Evolutionary conservation across 2,329 filamentous ascomycete species (phyloP), one percentile per base, ranked within the genome.

Genomic region (Alternaria ethzedia): DNA sequence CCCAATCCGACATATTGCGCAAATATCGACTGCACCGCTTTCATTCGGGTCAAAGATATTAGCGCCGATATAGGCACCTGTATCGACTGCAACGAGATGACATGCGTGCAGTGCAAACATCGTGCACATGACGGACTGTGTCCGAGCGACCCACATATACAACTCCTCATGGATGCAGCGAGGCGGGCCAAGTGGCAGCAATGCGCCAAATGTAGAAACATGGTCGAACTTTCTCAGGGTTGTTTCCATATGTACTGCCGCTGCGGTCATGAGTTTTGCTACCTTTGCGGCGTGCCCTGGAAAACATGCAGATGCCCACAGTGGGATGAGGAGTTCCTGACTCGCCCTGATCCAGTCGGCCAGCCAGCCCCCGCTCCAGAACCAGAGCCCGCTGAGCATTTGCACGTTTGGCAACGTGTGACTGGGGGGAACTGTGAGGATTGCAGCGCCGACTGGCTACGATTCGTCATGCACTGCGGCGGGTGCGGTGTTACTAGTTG

Each of bases 241-340:
- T 74, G 70, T 30, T 73, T 63, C 21, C 70, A 70, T 15, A 70
- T 74, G 57, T 59, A 17, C 62, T 70, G 70, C 45, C 60, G 63
- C 15, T 70, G 67, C n/a, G 13, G 23, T 2, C 51, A 67, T 50
- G 32, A 69, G 26, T 73, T 72, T 44, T 73, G 69, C 52, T 73
- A 73, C 41, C 45, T 73, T 2, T 73, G 70, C 26, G 66, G 65
- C 9, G 23, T 36, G 1, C n/a, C 45, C 5, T 74, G 70, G 69
- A 70, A 68, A 59, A 44, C 10, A 4, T 70, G 57, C 55, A 21
- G 0, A 1, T 70, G 67, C n/a, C 62, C 62, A 3, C 56, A 62
- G 23, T 63, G 23, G 36, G 63, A 69, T 11, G 57, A 68, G 30
- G 21, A 63, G 7, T 67, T 63, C 43, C 59, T 66, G 9, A 65